Conservation (phyloP, 176 grass and related monocot genomes). For the Lolium perenne region DNA sequence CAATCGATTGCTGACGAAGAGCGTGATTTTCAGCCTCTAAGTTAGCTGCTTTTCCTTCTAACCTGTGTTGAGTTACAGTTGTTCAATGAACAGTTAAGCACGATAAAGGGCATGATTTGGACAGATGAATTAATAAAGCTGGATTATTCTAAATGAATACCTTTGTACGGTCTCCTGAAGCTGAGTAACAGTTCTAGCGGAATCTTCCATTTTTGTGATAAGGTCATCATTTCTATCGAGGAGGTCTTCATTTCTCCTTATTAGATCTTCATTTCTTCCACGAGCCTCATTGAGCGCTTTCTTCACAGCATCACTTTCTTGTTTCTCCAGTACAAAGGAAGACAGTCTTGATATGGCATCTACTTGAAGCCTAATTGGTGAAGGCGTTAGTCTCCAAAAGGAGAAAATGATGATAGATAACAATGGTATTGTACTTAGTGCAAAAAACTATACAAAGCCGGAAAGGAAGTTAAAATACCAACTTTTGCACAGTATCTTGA, state of each 20-base stretch:
- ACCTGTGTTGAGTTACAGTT: conserved; percentile 43
- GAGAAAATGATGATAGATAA: conserved; percentile 23
- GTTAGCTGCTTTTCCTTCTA: conserved; percentile 64
- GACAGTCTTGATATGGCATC: conserved; percentile 65
- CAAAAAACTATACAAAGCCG: conserved; percentile 36
- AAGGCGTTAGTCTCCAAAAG: conserved; percentile 38
- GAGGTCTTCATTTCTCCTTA: conserved; percentile 60
- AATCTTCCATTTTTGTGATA: conserved; percentile 63
- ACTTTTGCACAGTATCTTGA: conserved; percentile 67
- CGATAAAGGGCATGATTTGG: neutral
- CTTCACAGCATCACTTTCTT: conserved; percentile 55
- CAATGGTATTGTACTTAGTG: conserved; percentile 16
- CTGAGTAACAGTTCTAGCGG: conserved; percentile 42
- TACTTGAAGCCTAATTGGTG: conserved; percentile 54
- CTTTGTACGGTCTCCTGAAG: conserved; percentile 62
- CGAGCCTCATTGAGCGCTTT: conserved; percentile 51
- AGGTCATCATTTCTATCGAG: conserved; percentile 63
- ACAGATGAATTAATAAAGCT: conserved; percentile 7
- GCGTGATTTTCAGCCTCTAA: conserved; percentile 72
- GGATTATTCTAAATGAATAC: conserved; percentile 32
- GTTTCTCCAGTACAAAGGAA: conserved; percentile 59
- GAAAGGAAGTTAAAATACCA: conserved; percentile 42
- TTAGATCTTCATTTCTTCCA: conserved; percentile 61
- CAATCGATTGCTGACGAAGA: conserved; percentile 70
- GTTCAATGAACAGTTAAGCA: conserved; percentile 27